Evolutionary conservation across 1,284 basidiomycete species (phyloP), one percentile per base, ranked within the genome.

Genomic region (Kalmanozyma brasiliensis): DNA sequence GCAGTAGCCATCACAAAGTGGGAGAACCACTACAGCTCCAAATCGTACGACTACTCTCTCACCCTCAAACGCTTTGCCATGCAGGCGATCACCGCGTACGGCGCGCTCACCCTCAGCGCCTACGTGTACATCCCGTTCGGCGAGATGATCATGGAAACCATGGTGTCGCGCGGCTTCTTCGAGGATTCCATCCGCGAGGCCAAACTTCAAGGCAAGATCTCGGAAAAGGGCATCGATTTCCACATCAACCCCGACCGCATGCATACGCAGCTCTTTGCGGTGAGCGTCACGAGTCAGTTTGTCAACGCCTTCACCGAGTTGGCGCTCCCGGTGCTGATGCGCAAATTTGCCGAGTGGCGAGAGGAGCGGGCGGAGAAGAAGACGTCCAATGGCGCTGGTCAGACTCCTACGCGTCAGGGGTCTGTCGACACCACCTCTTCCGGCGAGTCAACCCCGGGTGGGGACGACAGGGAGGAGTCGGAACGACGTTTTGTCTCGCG

Each of bases 31-130:
- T 49, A 87, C 3, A 91, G 92, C 67, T 86, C 90, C 70, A 90
- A 89, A 2, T 87, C 88, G 1, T 88, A 93, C 79, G 87, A 89
- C 61, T 87, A 88, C 14, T 92, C 91, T 8, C 86, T 97, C 30
- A 95, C 94, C 7, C 85, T 91, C 79, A 98, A 98, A 84, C 90
- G 92, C 0, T 98, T 98, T 82, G 88, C 90, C 0, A 86, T 97
- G 65, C 91, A 90, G 41, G 89, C 90, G 3, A 88, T 97, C 76
- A 93, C 94, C 20, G 90, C 94, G 0, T 98, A 94, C 82, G 88
- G 83, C 4, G 81, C 80, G 3, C 52, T 81, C 10, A 74, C 66
- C 16, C 46, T 77, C 3, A 76, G 73, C 0, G 81, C 82, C 2
- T 81, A 78, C 32, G 73, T 82, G 10, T 82, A 82, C 49, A 77